Conservation (phyloP, 805 yeast species). For the Candida cerambycidarum region DNA sequence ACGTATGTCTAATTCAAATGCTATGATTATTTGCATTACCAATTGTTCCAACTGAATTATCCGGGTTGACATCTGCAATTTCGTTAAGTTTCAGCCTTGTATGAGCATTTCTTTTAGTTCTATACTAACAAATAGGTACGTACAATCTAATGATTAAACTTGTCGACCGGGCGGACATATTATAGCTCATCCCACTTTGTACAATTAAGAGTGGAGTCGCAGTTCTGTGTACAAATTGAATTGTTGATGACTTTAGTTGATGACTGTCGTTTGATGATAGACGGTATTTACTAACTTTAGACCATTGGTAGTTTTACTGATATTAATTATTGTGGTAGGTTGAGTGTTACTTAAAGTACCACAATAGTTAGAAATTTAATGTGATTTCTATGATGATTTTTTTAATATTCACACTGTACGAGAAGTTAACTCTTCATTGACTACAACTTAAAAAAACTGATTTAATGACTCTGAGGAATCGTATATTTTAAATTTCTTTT, state of each 20-base stretch:
- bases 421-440: conserved; percentile 38
- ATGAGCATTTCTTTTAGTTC: conserved; percentile 34
- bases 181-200: conserved; percentile 39
- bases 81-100: conserved; percentile 57
- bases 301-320: neutral
- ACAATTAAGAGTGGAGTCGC: conserved; percentile 44
- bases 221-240: conserved; percentile 48
- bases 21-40: conserved; percentile 52
- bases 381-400: conserved; percentile 36
- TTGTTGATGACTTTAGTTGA: conserved; percentile 42
- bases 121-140: conserved; percentile 23
- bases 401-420: conserved; percentile 49
- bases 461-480: conserved; percentile 47
- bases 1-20: conserved; percentile 16
- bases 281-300: conserved; percentile 1
- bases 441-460: conserved; percentile 40
- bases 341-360: too few species aligned
- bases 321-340: neutral
- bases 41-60: conserved; percentile 52
- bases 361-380: too few species aligned
- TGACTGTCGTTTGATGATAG: conserved; percentile 47
- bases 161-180: conserved; percentile 56
- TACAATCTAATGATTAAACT: conserved; percentile 35
- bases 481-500: conserved; percentile 8
- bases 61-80: conserved; percentile 50